These are phyloP conservation scores for Phytopythium sindhum DNA, from an alignment of 352 stramenopile species.

Conservation along the genomic window DNA sequence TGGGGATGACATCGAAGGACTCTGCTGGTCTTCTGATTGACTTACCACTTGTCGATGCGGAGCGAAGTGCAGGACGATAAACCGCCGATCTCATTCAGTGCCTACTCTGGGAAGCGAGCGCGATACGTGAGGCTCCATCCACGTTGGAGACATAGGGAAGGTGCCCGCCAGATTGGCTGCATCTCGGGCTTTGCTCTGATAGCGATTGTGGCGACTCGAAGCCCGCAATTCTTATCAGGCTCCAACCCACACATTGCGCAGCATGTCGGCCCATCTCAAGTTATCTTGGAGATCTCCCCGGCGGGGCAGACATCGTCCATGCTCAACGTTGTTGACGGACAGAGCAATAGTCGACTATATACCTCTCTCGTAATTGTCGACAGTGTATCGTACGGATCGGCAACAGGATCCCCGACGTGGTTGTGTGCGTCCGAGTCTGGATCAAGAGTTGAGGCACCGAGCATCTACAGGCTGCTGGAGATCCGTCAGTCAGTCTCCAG, in stretches of 20 bases:
- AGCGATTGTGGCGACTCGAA: background rate
- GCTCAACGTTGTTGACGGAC: background rate
- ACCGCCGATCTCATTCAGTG: background rate
- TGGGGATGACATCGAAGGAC: background rate
- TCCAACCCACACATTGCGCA: background rate
- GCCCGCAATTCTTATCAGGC: background rate
- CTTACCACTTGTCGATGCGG: background rate
- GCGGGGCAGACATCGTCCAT: background rate
- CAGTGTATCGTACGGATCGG: too few relatives aligned
- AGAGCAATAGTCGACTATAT: background rate
- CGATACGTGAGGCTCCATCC: background rate
- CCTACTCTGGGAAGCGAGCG: background rate
- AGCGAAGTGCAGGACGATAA: background rate
- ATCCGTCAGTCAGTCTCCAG: too few relatives aligned
- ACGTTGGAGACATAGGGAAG: background rate
- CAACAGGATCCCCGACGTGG: too few relatives aligned
- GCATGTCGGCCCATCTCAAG: background rate
- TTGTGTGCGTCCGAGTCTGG: too few relatives aligned
- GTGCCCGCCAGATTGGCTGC: background rate
- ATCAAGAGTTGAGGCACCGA: too few relatives aligned
- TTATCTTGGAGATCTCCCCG: too few relatives aligned
- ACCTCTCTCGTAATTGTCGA: too few relatives aligned
- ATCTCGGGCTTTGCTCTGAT: background rate
- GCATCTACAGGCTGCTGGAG: too few relatives aligned
- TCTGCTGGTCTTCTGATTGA: background rate